These are phyloP conservation scores for Alternaria brassicicola DNA, from an alignment of 2,329 filamentous ascomycete genomes.

Conservation along the genomic window DNA sequence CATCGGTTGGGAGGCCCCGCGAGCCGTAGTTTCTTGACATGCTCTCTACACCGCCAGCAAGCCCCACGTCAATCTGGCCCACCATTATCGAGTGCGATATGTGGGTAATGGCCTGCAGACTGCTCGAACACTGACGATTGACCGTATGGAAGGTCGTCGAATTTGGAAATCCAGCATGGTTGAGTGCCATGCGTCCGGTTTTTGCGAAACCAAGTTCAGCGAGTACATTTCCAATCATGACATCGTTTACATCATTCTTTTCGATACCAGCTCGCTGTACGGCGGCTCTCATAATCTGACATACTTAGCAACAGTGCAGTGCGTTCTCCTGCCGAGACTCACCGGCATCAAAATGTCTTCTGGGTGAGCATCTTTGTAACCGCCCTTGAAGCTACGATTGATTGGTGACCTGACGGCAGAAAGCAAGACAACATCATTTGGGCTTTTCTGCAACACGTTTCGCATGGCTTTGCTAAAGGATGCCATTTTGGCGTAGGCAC, in stretches of 20 bases:
- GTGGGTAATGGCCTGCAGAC: slow-evolving; percentile 91
- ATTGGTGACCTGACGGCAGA: slow-evolving; percentile 86
- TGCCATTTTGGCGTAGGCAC: slow-evolving; percentile 28
- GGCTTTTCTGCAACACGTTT: slow-evolving; percentile 80
- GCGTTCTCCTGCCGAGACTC: slow-evolving; percentile 57
- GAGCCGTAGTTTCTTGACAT: slow-evolving; percentile 88
- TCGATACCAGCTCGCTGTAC: slow-evolving; percentile 37
- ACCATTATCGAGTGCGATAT: slow-evolving; percentile 83
- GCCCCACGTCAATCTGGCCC: slow-evolving; percentile 82
- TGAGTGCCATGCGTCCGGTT: slow-evolving; percentile 83
- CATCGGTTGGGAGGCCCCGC: slow-evolving; percentile 70
- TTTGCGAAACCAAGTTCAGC: slow-evolving; percentile 85
- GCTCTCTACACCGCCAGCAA: slow-evolving; percentile 85
- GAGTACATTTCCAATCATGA: slow-evolving; percentile 71
- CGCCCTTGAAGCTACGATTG: slow-evolving; percentile 85
- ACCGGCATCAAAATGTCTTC: slow-evolving; percentile 78
- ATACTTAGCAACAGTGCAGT: slow-evolving; percentile 63
- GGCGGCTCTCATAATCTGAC: slow-evolving; percentile 72
- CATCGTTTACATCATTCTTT: slow-evolving; percentile 33
- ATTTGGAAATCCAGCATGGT: slow-evolving; percentile 91
- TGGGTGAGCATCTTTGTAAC: slow-evolving; percentile 89
- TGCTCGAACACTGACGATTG: slow-evolving; percentile 97
- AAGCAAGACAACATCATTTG: slow-evolving; percentile 95
- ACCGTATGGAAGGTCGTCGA: slow-evolving; percentile 79
- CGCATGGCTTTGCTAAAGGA: slow-evolving; percentile 38